Evolutionary conservation across 495 filamentous ascomycete species (phyloP).

Genomic region (Talaromyces stipitatus): DNA sequence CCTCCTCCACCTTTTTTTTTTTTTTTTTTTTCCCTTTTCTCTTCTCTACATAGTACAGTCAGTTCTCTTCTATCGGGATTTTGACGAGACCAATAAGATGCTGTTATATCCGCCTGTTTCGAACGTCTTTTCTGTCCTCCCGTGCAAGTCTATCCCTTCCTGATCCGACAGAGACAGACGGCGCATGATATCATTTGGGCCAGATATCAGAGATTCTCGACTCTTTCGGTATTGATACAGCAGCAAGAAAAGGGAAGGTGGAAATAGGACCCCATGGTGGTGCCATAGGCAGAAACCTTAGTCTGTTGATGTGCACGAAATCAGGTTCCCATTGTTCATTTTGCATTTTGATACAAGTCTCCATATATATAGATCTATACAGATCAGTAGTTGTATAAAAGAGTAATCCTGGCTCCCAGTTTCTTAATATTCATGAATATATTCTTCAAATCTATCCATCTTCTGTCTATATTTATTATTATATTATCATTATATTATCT

Average conservation of each 20-base stretch:
- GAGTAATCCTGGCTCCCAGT: too few relatives aligned
- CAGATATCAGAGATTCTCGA: not conserved
- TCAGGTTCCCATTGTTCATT: not conserved
- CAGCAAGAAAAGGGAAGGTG: not conserved
- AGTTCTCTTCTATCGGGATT: not conserved
- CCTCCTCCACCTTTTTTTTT: too few relatives aligned
- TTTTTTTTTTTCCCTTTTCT: too few relatives aligned
- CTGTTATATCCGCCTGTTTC: not conserved
- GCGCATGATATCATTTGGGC: not conserved
- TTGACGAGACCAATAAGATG: not conserved
- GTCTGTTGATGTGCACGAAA: not conserved
- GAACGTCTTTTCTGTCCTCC: not conserved
- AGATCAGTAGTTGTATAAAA: too few relatives aligned
- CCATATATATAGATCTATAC: not conserved
- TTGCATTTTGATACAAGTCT: not conserved
- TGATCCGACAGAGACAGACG: not conserved
- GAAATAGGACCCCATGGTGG: not conserved
- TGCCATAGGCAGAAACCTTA: not conserved
- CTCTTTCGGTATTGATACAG: not conserved
- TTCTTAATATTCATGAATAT: not conserved
- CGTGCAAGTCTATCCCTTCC: not conserved
- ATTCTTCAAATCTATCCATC: too few relatives aligned
- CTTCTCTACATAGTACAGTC: too few relatives aligned
- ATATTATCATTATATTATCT: too few relatives aligned
- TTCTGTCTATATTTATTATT: too few relatives aligned